phyloP scores from a whole-genome alignment of 176 grass and related monocot genomes.

The Oryza glaberrima region DNA sequence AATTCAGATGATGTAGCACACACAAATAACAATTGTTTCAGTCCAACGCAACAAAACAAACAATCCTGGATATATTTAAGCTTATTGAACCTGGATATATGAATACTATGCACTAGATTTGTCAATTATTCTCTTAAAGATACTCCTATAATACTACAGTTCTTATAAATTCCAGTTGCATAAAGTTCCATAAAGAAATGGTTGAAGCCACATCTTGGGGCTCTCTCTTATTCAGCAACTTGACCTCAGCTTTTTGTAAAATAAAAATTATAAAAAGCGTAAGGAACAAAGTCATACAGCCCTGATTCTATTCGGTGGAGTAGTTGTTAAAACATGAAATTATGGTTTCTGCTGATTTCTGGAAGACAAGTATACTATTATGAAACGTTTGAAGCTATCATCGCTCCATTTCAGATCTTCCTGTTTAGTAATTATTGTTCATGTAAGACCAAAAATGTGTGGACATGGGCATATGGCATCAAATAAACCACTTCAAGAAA shows the following conservation, averaged over 20 bases:
- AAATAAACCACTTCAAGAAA: background rate
- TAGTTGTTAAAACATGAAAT: background rate
- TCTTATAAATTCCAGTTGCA: background rate
- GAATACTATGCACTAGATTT: background rate
- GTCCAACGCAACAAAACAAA: background rate
- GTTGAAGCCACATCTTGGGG: background rate
- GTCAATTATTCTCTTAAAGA: background rate
- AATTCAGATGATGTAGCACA: background rate
- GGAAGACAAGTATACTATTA: background rate
- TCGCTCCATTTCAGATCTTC: background rate
- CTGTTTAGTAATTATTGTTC: background rate
- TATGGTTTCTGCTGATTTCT: conserved; percentile 5
- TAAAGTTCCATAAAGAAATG: background rate
- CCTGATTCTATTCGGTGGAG: background rate
- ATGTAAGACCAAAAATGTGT: background rate
- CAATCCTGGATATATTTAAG: background rate
- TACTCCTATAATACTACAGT: background rate
- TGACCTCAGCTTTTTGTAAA: background rate
- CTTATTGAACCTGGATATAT: background rate
- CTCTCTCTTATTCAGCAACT: background rate
- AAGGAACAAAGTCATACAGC: background rate
- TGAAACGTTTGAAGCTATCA: background rate
- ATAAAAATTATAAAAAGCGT: background rate
- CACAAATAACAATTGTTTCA: background rate
- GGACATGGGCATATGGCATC: background rate